Evolutionary conservation across 805 yeast species (phyloP).

Genomic region (Deakozyma indianensis): DNA sequence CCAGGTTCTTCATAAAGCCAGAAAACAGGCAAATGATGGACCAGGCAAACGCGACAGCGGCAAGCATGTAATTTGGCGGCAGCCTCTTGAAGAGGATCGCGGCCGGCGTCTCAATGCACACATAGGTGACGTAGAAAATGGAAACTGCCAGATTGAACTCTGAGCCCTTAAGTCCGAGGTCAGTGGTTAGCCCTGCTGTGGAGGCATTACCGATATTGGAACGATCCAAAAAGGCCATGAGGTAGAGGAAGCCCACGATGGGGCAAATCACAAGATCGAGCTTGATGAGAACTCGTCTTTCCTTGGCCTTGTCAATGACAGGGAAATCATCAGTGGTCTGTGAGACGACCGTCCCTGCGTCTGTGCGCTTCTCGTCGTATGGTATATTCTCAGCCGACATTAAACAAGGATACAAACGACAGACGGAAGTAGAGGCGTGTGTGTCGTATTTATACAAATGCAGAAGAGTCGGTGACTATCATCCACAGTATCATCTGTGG

Average conservation of each 20-base stretch:
- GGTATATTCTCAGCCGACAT: too few relatives aligned
- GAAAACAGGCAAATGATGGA: constrained; percentile 22
- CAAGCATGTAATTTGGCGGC: constrained; percentile 24
- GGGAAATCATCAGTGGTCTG: background rate
- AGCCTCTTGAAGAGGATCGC: constrained; percentile 20
- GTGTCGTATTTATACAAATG: too few relatives aligned
- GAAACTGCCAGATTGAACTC: constrained; percentile 31
- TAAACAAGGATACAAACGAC: too few relatives aligned
- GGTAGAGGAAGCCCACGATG: constrained; percentile 28
- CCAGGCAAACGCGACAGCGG: constrained; percentile 20
- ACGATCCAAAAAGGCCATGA: constrained; percentile 31
- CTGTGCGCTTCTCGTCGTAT: too few relatives aligned
- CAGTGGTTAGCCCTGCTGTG: constrained; percentile 29
- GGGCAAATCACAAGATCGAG: constrained; percentile 32
- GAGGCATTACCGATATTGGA: constrained; percentile 35
- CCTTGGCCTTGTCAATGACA: background rate
- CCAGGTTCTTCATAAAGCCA: constrained; percentile 21
- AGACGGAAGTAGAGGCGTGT: too few relatives aligned
- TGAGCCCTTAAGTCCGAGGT: constrained; percentile 25
- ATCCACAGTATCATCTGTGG: too few relatives aligned
- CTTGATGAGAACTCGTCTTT: constrained; percentile 16
- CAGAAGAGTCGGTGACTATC: too few relatives aligned
- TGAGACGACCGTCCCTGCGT: too few relatives aligned
- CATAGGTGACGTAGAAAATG: constrained; percentile 21
- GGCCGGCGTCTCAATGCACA: constrained; percentile 26